phyloP scores from a whole-genome alignment of 345 rosid genomes.

The Rhizophora mangle region DNA sequence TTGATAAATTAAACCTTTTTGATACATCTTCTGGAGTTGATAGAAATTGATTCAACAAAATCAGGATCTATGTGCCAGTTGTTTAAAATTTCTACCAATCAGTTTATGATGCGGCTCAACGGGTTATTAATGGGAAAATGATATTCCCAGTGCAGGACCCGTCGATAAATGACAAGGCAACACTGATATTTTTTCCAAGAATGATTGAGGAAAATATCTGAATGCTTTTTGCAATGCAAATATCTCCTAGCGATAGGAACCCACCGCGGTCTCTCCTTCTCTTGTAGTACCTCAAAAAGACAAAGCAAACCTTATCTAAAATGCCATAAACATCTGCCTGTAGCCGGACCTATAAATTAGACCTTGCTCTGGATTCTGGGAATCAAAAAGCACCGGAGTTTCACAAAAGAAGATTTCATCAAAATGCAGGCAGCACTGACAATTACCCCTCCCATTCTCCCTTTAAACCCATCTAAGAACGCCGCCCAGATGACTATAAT shows the following conservation, averaged over 20 bases:
- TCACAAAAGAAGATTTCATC: not conserved
- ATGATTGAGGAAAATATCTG: conserved; percentile 12
- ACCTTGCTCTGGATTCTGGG: not conserved
- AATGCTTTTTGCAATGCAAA: conserved; percentile 7
- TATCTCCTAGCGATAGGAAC: conserved; percentile 29
- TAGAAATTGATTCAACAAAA: too few species aligned
- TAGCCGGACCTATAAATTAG: conserved; percentile 16
- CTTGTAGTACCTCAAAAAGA: not conserved
- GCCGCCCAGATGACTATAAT: conserved; percentile 8
- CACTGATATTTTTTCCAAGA: not conserved
- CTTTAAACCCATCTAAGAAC: conserved; percentile 21
- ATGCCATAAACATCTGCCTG: conserved; percentile 20
- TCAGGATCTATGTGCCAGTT: too few species aligned
- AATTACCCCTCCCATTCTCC: conserved; percentile 28
- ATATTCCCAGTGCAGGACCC: too few species aligned
- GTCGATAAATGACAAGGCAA: too few species aligned
- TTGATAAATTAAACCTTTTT: too few species aligned
- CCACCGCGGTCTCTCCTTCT: conserved; percentile 7
- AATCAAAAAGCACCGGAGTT: not conserved
- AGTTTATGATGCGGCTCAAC: too few species aligned
- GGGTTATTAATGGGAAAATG: too few species aligned
- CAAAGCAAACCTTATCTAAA: conserved; percentile 20
- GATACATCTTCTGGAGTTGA: too few species aligned
- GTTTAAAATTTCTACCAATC: too few species aligned
- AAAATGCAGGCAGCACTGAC: conserved; percentile 43